phyloP scores from a whole-genome alignment of 2,329 filamentous ascomycete species.

The Diatrype stigma region DNA sequence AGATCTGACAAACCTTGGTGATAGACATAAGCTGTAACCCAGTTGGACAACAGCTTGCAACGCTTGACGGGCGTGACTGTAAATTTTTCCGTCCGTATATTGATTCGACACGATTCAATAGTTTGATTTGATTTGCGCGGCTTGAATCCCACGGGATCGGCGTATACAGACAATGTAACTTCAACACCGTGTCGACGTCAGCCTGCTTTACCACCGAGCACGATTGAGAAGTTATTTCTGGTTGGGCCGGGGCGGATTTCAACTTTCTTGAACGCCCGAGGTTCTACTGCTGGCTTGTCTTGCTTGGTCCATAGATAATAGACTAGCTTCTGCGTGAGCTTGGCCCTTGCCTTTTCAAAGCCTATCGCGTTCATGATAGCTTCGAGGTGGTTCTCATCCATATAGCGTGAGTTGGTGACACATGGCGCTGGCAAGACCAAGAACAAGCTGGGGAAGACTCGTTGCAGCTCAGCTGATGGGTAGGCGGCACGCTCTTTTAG shows the following conservation, averaged over 20 bases:
- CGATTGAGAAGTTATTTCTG: slow-evolving; percentile 89
- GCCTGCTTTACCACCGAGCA: slow-evolving; percentile 41
- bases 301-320: slow-evolving; percentile 79
- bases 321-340: slow-evolving; percentile 76
- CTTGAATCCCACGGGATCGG: not conserved
- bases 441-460: slow-evolving; percentile 68
- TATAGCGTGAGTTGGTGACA: slow-evolving; percentile 84
- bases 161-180: not conserved
- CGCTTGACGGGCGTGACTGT: not conserved
- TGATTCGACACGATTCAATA: not conserved
- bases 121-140: not conserved
- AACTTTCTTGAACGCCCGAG: slow-evolving; percentile 59
- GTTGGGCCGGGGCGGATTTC: slow-evolving; percentile 70
- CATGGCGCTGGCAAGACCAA: slow-evolving; percentile 87
- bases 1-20: slow-evolving; percentile 6
- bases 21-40: slow-evolving; percentile 5
- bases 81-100: not conserved
- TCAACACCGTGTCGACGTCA: slow-evolving; percentile 9
- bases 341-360: slow-evolving; percentile 61
- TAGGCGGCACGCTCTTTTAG: slow-evolving; percentile 39
- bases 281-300: slow-evolving; percentile 12
- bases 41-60: slow-evolving; percentile 5
- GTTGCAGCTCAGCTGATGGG: slow-evolving; percentile 18
- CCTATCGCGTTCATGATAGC: slow-evolving; percentile 75
- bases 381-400: slow-evolving; percentile 65